Percentiles rank a stretch among this genome's conserved stretches.
Evolutionary conservation across 805 yeast genomes (phyloP).

Genomic region (Priceomyces castillae): DNA sequence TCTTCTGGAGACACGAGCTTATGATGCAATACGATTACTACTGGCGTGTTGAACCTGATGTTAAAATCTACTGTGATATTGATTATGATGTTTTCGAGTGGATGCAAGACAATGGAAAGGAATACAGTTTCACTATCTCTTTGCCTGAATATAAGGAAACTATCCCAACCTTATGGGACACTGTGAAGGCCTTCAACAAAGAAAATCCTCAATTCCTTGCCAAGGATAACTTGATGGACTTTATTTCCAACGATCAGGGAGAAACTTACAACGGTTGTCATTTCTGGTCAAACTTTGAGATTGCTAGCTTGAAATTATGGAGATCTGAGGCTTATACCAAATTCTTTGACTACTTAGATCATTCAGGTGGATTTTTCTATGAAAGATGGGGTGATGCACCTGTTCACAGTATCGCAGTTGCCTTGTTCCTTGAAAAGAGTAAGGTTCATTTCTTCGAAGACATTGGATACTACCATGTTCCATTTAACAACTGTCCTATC

Average conservation of each 20-base stretch:
- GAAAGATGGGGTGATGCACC: conserved; percentile 97
- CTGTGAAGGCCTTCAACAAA: conserved; percentile 61
- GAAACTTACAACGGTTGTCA: conserved; percentile 74
- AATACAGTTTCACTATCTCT: conserved; percentile 82
- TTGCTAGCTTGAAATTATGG: conserved; percentile 71
- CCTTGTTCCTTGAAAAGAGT: conserved; percentile 67
- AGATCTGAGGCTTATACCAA: conserved; percentile 64
- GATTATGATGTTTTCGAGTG: conserved; percentile 81
- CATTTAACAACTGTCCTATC: conserved; percentile 79
- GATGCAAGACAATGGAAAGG: conserved; percentile 69
- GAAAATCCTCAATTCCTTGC: conserved; percentile 57
- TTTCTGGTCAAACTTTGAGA: conserved; percentile 87
- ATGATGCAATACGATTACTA: conserved; percentile 77
- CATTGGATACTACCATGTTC: conserved; percentile 81
- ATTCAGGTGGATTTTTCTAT: conserved; percentile 84
- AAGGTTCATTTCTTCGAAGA: conserved; percentile 77
- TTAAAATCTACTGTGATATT: conserved; percentile 75
- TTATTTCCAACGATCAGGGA: conserved; percentile 67
- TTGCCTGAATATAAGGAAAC: conserved; percentile 81
- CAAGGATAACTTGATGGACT: conserved; percentile 62
- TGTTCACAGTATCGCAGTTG: conserved; percentile 81
- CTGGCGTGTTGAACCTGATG: conserved; percentile 91
- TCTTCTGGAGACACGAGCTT: conserved; percentile 75
- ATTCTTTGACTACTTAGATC: conserved; percentile 70
- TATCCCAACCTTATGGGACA: conserved; percentile 78